Evolutionary conservation across 306 rosid genomes (phyloP).

Genomic region (Prunus salicina): DNA sequence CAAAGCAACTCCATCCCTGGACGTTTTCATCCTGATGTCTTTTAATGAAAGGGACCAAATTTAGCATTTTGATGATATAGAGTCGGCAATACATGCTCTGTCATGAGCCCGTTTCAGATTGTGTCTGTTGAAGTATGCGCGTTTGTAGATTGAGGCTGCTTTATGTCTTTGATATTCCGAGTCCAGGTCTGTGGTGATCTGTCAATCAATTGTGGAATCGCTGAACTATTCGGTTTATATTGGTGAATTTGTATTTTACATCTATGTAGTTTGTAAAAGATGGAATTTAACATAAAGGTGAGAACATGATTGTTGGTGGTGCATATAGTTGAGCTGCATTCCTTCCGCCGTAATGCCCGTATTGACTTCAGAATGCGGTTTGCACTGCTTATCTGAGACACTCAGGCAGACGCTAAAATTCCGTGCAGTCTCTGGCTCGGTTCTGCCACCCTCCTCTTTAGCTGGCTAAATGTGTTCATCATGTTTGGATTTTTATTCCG

Average conservation of each 20-base stretch:
- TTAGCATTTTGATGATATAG: background rate
- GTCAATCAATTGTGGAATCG: background rate
- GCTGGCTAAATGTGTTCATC: background rate
- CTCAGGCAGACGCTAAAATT: background rate
- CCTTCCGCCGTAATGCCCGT: background rate
- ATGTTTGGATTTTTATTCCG: too few species aligned
- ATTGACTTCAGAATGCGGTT: background rate
- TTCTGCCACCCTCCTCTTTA: background rate
- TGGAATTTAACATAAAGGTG: background rate
- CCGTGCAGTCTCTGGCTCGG: background rate
- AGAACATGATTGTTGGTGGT: background rate
- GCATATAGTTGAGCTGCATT: background rate
- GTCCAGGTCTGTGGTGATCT: constrained; percentile 1
- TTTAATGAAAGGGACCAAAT: constrained; percentile 31
- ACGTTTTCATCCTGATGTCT: constrained; percentile 80
- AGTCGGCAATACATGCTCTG: background rate
- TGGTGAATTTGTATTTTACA: constrained; percentile 14
- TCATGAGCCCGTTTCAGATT: background rate
- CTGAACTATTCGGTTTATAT: background rate
- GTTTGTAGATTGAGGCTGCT: constrained; percentile 19
- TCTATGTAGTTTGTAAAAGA: background rate
- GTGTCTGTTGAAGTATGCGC: constrained; percentile 16
- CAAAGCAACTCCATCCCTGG: constrained; percentile 75
- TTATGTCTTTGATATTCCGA: constrained; percentile 13
- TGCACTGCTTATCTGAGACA: background rate